Conservation (phyloP, 2,329 filamentous ascomycete genomes). For the Aspergillus bombycis region DNA sequence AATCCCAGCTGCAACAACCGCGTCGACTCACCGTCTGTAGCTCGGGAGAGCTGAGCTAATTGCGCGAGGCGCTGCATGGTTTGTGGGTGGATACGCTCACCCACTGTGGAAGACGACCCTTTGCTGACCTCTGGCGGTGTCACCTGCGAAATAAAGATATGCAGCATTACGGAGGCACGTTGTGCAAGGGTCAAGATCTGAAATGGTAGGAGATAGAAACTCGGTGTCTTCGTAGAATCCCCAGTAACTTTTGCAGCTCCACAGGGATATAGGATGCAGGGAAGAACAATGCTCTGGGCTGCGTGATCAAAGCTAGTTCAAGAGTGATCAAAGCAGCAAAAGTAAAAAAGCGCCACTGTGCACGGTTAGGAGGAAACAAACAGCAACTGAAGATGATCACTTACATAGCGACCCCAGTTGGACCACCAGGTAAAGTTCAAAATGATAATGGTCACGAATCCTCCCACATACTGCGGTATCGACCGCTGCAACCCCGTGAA, state of each 20-base stretch:
- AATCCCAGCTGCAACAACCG: conserved; percentile 77
- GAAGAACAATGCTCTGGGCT: conserved; percentile 48
- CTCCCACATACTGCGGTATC: conserved; percentile 44
- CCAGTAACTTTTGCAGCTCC: conserved; percentile 31
- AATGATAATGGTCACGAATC: conserved; percentile 38
- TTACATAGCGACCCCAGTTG: conserved; percentile 50
- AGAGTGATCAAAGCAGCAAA: conserved; percentile 59
- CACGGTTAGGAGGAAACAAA: conserved; percentile 21
- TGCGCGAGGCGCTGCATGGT: conserved; percentile 67
- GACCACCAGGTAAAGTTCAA: conserved; percentile 47
- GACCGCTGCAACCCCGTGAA: conserved; percentile 61
- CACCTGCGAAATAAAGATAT: conserved; percentile 81
- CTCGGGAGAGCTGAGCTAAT: conserved; percentile 62
- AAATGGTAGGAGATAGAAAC: conserved; percentile 70
- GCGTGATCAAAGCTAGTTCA: conserved; percentile 61
- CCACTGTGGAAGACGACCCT: conserved; percentile 34
- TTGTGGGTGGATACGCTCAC: conserved; percentile 46
- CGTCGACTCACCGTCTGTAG: conserved; percentile 69
- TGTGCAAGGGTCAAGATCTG: conserved; percentile 77
- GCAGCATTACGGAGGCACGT: conserved; percentile 74
- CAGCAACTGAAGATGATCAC: conserved; percentile 27
- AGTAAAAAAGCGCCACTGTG: conserved; percentile 55
- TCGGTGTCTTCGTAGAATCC: conserved; percentile 45
- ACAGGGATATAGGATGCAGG: conserved; percentile 36
- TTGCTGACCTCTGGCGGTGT: conserved; percentile 64